Conservation (phyloP, 148 eudicot species). For the Gaultheria prostrata region DNA sequence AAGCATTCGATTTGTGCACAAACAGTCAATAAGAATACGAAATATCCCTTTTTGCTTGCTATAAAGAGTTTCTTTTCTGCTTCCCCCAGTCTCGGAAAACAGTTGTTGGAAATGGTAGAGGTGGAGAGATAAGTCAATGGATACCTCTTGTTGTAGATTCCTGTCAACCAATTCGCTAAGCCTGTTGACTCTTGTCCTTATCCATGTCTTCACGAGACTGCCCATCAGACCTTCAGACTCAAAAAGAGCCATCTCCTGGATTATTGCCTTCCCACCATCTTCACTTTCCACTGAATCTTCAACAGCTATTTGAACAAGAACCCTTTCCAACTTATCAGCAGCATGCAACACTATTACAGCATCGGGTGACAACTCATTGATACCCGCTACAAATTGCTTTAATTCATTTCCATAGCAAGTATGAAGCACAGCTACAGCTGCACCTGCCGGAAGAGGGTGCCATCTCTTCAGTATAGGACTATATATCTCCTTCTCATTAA, state of each 20-base stretch:
- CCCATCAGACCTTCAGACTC: constrained; percentile 73
- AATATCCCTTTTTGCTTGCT: not conserved
- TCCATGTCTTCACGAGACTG: constrained; percentile 81
- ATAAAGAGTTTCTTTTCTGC: not conserved
- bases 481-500: constrained; percentile 81
- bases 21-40: not conserved
- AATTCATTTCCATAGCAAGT: constrained; percentile 74
- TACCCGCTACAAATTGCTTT: constrained; percentile 72
- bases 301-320: constrained; percentile 86
- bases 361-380: constrained; percentile 84
- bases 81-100: not conserved
- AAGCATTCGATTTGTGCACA: not conserved
- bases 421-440: constrained; percentile 88
- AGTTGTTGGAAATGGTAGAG: not conserved
- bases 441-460: constrained; percentile 93
- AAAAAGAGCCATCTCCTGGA: constrained; percentile 89
- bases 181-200: constrained; percentile 72
- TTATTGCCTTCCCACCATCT: constrained; percentile 87
- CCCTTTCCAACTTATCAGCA: constrained; percentile 88
- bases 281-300: constrained; percentile 93
- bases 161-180: constrained; percentile 76
- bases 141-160: constrained; percentile 84
- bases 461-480: constrained; percentile 78
- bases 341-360: constrained; percentile 76
- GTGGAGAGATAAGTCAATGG: not conserved